Evolutionary conservation across 352 stramenopile genomes (phyloP).

Genomic region (Pythium rhizo-oryzae): DNA sequence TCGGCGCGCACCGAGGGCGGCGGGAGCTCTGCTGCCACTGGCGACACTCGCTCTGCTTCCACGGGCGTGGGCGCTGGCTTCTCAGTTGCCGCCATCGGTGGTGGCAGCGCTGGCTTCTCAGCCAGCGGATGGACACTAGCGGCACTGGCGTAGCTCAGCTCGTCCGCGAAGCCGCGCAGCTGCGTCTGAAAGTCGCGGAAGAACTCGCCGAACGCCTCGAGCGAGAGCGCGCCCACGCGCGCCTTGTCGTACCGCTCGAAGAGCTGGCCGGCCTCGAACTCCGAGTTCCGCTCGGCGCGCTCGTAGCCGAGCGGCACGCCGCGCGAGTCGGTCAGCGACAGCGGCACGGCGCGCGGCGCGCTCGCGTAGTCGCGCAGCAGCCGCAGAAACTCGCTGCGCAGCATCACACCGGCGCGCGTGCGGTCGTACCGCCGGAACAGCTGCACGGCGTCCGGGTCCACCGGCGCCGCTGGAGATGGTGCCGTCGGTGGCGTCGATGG

Average conservation of each 20-base stretch:
- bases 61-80: background rate
- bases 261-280: conserved; percentile 85
- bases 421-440: conserved; percentile 82
- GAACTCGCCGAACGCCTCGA: conserved; percentile 73
- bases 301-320: conserved; percentile 76
- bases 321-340: conserved; percentile 66
- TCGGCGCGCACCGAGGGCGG: conserved; percentile 10
- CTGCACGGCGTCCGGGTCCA: conserved; percentile 74
- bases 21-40: background rate
- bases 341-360: conserved; percentile 31
- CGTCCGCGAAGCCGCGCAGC: conserved; percentile 64
- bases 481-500: no score
- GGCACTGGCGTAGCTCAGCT: conserved; percentile 41
- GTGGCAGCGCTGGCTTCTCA: background rate
- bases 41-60: background rate
- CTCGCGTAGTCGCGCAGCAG: conserved; percentile 69
- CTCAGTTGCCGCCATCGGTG: background rate
- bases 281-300: conserved; percentile 70
- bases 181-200: conserved; percentile 76
- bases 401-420: conserved; percentile 50
- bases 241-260: conserved; percentile 82
- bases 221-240: conserved; percentile 51
- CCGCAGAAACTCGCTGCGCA: conserved; percentile 68
- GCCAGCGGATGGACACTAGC: background rate
- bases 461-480: no score